Evolutionary conservation across 2,329 filamentous ascomycete genomes (phyloP), one percentile per base, ranked within the genome.

Genomic region (Colletotrichum plurivorum): DNA sequence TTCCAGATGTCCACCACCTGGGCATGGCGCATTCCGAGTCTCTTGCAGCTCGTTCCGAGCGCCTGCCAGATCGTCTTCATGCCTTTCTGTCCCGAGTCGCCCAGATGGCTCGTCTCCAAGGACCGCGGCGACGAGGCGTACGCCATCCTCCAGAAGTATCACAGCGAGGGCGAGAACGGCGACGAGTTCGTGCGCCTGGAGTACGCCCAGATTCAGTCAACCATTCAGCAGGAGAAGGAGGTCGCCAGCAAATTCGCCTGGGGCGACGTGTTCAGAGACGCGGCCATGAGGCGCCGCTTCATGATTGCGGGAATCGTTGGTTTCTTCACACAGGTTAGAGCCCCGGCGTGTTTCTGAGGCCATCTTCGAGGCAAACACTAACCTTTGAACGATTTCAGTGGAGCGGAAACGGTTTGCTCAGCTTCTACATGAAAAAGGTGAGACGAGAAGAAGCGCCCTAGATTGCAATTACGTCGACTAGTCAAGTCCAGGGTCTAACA

Each of bases 191-290:
- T 90, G 18, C 81, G 84, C 53, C 18, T 89, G 4, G 86, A 90
- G 75, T 87, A 85, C 70, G 84, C 85, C 16, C 84, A 89, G 74
- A 88, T 88, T 74, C 81, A 85, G 59, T 84, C 85, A 69, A 84
- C 85, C 22, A 82, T 88, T 49, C 79, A 80, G 53, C 78, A 83
- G 25, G 84, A 85, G 25, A 82, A 82, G 61, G 79, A 84, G 18
- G 80, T 83, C 48, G 81, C 84, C 1, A 77, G 83, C 27, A 75
- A 75, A 5, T 85, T 87, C 76, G 80, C 81, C 1, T 86, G 74
- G 76, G 73, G 73, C 18, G 73, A 82, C 16, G 72, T 78, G 5
- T 69, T 77, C 5, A 77, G 79, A 1, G 77, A 79, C 22, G 72
- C 79, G 8, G 74, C 76, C 2, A 80, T 78, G 74, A 77, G 79